Conservation (phyloP, 805 yeast genomes). For the Saitoella complicata region DNA sequence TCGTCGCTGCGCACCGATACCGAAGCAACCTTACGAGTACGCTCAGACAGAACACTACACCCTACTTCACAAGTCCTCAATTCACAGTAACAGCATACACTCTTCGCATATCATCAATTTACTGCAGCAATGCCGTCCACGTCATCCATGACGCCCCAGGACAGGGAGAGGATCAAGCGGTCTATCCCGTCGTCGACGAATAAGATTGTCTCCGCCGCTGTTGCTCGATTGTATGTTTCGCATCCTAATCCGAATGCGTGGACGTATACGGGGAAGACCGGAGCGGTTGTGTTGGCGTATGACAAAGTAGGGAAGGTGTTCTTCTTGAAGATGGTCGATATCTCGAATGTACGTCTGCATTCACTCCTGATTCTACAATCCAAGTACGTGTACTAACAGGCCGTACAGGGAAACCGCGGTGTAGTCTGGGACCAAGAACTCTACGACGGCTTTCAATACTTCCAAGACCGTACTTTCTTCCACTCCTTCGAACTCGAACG, state of each 20-base stretch:
- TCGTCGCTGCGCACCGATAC: no score
- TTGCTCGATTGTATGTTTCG: slow-evolving; percentile 79
- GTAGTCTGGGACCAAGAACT: slow-evolving; percentile 96
- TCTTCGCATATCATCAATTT: no score
- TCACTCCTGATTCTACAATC: neutral
- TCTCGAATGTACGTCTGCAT: slow-evolving; percentile 16
- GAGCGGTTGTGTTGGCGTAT: slow-evolving; percentile 76
- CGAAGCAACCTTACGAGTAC: no score
- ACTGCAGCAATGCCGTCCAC: neutral
- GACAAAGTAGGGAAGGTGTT: slow-evolving; percentile 90
- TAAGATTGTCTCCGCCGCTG: slow-evolving; percentile 77
- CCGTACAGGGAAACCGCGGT: slow-evolving; percentile 48
- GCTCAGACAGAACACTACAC: no score
- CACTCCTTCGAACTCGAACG: slow-evolving; percentile 90
- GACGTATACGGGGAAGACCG: slow-evolving; percentile 77
- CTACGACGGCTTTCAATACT: slow-evolving; percentile 71
- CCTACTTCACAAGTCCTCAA: no score
- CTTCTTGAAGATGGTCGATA: slow-evolving; percentile 77
- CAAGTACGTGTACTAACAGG: neutral
- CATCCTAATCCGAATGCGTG: slow-evolving; percentile 69
- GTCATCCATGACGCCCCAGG: slow-evolving; percentile 32
- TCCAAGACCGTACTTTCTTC: slow-evolving; percentile 88
- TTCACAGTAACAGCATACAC: no score
- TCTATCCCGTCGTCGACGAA: slow-evolving; percentile 77
- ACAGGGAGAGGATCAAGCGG: slow-evolving; percentile 79